A percentile compares a stretch with the other conserved stretches of the same genome.
These are phyloP conservation scores for Pythium dissotocum DNA, from an alignment of 352 stramenopile species.

Conservation along the genomic window DNA sequence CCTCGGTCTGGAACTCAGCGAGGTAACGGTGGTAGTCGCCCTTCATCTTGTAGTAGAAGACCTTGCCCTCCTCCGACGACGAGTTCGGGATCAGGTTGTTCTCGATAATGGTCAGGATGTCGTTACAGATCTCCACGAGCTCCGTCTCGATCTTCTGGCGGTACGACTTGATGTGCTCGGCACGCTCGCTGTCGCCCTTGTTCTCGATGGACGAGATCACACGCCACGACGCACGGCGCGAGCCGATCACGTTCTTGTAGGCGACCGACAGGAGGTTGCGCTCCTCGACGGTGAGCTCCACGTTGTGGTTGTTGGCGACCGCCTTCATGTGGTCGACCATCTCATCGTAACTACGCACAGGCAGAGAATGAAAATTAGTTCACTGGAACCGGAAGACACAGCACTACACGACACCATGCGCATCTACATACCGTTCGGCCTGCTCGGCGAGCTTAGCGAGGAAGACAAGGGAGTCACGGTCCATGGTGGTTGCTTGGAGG, in stretches of 20 bases:
- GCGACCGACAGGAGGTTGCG: constrained; percentile 95
- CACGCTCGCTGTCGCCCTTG: constrained; percentile 95
- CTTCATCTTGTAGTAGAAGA: constrained; percentile 99
- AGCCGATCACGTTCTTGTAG: constrained; percentile 99
- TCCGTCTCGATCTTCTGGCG: constrained; percentile 96
- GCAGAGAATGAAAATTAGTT: not conserved
- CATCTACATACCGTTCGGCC: constrained; percentile 60
- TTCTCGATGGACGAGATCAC: constrained; percentile 99
- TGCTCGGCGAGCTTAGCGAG: constrained; percentile 84
- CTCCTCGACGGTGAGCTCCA: constrained; percentile 98
- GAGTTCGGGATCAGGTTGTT: constrained; percentile 98
- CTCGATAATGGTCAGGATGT: constrained; percentile 98
- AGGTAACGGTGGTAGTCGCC: constrained; percentile 99
- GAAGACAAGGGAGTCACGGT: constrained; percentile 80
- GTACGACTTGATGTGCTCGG: constrained; percentile 91
- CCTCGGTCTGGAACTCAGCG: constrained; percentile 97
- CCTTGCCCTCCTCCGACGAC: constrained; percentile 96
- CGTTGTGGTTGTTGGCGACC: constrained; percentile 95
- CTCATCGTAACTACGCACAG: constrained; percentile 76
- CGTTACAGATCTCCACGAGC: constrained; percentile 96
- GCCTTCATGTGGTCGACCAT: constrained; percentile 98
- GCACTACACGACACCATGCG: not conserved
- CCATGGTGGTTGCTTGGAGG: constrained; percentile 40
- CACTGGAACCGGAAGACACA: not conserved
- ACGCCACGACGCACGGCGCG: constrained; percentile 97